Percentiles rank a stretch among this genome's conserved stretches.
Conservation (phyloP, 1,139 yeast species). For the Candida frijolesensis region DNA sequence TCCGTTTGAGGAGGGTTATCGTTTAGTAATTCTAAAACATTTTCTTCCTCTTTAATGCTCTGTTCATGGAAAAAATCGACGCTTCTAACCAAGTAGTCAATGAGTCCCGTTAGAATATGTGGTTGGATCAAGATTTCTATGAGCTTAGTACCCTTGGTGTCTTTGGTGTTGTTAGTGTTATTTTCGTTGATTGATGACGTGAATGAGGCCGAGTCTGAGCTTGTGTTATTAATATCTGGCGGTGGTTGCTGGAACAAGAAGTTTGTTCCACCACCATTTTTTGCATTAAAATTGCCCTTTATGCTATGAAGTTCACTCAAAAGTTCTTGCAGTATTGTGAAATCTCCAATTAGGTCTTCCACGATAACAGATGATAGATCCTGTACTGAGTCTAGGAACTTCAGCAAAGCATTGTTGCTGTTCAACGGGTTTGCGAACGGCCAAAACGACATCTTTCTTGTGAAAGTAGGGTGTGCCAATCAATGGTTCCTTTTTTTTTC, state of each 20-base stretch:
- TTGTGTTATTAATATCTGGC: constrained; percentile 3
- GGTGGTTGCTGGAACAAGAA: constrained; percentile 36
- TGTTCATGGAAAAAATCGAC: constrained; percentile 42
- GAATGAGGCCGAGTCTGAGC: constrained; percentile 37
- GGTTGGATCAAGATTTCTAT: constrained; percentile 49
- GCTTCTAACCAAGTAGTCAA: constrained; percentile 38
- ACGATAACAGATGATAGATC: constrained; percentile 38
- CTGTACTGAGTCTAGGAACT: constrained; percentile 41
- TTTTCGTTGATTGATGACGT: constrained; percentile 40
- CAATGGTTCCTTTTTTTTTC: neutral
- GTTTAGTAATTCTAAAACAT: constrained; percentile 18
- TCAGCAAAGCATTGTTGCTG: constrained; percentile 44
- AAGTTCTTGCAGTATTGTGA: constrained; percentile 41
- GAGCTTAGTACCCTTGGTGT: constrained; percentile 43
- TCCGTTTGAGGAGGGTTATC: constrained; percentile 12
- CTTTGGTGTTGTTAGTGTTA: constrained; percentile 28
- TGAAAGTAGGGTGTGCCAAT: neutral
- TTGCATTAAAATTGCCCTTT: constrained; percentile 39
- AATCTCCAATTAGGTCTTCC: constrained; percentile 38
- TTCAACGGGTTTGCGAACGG: constrained; percentile 46
- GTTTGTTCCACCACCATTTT: constrained; percentile 25
- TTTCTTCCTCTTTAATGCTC: constrained; percentile 27
- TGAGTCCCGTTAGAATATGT: constrained; percentile 44
- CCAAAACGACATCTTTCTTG: constrained; percentile 48
- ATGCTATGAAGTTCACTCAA: constrained; percentile 43